phyloP scores from a whole-genome alignment of 2,329 filamentous ascomycete genomes.

The Clarireedia sp. region DNA sequence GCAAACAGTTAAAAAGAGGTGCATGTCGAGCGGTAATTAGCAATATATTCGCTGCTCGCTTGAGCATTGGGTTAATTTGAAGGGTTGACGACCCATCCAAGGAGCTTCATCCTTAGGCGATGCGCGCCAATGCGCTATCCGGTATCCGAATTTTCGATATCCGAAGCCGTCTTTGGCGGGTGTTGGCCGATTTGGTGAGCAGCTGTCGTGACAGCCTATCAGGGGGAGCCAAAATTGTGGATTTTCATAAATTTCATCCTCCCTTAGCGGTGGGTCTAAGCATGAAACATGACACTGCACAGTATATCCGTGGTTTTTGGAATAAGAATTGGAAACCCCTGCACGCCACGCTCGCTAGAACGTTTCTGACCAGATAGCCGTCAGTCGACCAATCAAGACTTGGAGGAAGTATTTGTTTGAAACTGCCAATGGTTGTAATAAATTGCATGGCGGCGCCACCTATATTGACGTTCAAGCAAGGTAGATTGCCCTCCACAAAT shows the following conservation, averaged over 20 bases:
- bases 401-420: background rate
- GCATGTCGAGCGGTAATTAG: slow-evolving; percentile 2
- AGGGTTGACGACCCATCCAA: slow-evolving; percentile 1
- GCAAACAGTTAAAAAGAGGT: background rate
- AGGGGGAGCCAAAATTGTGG: background rate
- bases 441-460: background rate
- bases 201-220: background rate
- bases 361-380: background rate
- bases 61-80: background rate
- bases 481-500: no score
- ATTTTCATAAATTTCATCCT: background rate
- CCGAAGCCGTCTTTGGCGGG: background rate
- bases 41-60: slow-evolving; percentile 7
- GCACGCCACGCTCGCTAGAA: background rate
- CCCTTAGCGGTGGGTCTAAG: background rate
- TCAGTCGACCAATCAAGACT: background rate
- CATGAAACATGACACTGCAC: background rate
- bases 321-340: no score
- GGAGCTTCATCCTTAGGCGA: background rate
- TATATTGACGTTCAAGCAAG: background rate
- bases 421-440: background rate
- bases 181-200: no score
- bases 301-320: no score
- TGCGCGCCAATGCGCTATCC: background rate
- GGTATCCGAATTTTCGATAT: background rate